Evolutionary conservation across 2,329 filamentous ascomycete species (phyloP), one percentile per base, ranked within the genome.

Genomic region (Nothophoma quercina): DNA sequence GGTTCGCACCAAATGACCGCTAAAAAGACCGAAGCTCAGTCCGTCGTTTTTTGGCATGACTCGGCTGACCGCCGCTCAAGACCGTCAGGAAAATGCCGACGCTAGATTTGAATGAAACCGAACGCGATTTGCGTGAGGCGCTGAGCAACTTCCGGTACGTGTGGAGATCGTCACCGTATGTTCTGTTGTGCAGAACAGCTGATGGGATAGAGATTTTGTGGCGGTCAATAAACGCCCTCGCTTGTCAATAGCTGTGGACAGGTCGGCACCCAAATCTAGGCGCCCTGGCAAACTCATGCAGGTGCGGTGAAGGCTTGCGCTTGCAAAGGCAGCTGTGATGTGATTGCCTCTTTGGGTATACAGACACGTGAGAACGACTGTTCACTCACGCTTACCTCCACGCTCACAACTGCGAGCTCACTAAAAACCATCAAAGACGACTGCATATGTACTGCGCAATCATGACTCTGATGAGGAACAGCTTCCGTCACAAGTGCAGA

Each of bases 51-150:
- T 19, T 35, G 16, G 41, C 43, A 53, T 53, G 50, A 53, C 50
- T 53, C 50, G 50, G 43, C 21, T 53, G 50, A 53, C 50, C 50
- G 50, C 50, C 35, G 50, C 38, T 36, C 43, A 43, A 39, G 18
- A 5, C 34, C 40, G 33, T 18, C 18, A 23, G 41, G 35, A 29
- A 34, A 7, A 29, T 30, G 22, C 41, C 40, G 44, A 42, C 38
- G 44, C 50, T 48, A 53, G 40, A 25, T 29, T n/a, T 10, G 12
- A 33, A 29, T 28, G 34, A 40, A 26, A 29, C 18, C 18, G 33
- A 53, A 42, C 33, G 26, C 19, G 25, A 28, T 47, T 25, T 43
- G 43, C 43, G 9, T 25, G 32, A 47, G 43, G 38, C 16, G 38
- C 32, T 47, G 50, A 18, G 42, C 49, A 22, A 29, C n/a, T 48